Evolutionary conservation across 2,329 filamentous ascomycete species (phyloP).

Genomic region (Ophiosphaerella herpotricha): DNA sequence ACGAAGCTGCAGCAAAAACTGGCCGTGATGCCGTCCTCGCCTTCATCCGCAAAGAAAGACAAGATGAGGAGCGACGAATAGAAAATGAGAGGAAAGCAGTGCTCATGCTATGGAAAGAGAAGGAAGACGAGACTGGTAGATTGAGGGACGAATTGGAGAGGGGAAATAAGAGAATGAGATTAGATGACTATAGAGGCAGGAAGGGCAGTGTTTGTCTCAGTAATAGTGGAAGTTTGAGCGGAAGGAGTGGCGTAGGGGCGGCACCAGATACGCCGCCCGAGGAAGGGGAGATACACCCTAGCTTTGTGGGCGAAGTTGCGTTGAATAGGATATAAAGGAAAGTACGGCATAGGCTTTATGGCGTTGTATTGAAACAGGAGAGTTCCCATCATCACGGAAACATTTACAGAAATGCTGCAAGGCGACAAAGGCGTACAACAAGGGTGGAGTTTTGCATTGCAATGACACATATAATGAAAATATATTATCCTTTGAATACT

Average conservation of each 20-base stretch:
- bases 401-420: not conserved
- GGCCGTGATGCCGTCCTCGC: conserved; percentile 55
- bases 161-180: conserved; percentile 24
- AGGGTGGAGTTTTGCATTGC: conserved; percentile 1
- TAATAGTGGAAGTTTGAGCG: conserved; percentile 12
- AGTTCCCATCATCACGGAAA: too few species aligned
- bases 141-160: conserved; percentile 26
- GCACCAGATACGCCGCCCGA: conserved; percentile 29
- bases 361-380: not conserved
- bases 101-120: conserved; percentile 27
- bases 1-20: conserved; percentile 55
- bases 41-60: conserved; percentile 23
- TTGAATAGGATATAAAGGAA: conserved; percentile 8
- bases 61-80: conserved; percentile 19
- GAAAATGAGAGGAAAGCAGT: conserved; percentile 27
- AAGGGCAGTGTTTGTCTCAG: conserved; percentile 14
- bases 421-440: too few species aligned
- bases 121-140: conserved; percentile 24
- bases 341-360: not conserved
- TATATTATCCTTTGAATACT: not conserved
- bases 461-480: conserved; percentile 1
- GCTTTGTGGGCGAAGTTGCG: conserved; percentile 26
- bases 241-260: conserved; percentile 13
- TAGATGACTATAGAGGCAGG: conserved; percentile 13
- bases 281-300: conserved; percentile 27